phyloP scores from a whole-genome alignment of 805 yeast genomes.

The Candida piceae region DNA sequence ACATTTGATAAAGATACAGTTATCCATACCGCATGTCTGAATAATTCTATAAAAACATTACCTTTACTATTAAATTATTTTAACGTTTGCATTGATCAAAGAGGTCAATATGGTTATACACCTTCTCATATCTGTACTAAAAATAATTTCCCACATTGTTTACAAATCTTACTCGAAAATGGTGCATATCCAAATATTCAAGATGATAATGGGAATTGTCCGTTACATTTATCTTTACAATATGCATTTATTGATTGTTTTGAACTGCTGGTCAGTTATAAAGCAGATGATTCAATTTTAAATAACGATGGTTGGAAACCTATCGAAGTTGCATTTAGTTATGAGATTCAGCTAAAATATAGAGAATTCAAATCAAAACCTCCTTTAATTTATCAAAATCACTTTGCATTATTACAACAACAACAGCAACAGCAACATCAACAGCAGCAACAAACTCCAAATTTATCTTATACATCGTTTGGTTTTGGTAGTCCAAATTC shows the following conservation, averaged over 20 bases:
- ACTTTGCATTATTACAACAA: conserved; percentile 16
- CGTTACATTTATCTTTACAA: conserved; percentile 78
- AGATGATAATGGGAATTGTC: conserved; percentile 74
- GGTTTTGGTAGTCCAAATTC: not conserved
- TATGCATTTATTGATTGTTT: conserved; percentile 58
- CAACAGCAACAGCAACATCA: too few species aligned
- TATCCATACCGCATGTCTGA: conserved; percentile 61
- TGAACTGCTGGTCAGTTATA: conserved; percentile 44
- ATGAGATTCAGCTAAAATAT: conserved; percentile 43
- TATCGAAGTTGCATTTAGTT: conserved; percentile 51
- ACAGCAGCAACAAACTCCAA: too few species aligned
- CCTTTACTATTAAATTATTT: conserved; percentile 66
- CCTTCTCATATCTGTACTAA: conserved; percentile 68
- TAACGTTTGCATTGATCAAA: conserved; percentile 41
- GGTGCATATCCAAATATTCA: conserved; percentile 74
- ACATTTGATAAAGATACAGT: conserved; percentile 59
- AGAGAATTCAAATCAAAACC: conserved; percentile 25
- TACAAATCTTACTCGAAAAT: conserved; percentile 58
- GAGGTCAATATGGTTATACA: conserved; percentile 45
- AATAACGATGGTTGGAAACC: conserved; percentile 67
- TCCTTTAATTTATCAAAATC: conserved; percentile 15
- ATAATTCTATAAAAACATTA: conserved; percentile 57
- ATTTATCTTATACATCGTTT: not conserved
- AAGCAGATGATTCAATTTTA: conserved; percentile 41
- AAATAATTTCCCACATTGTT: conserved; percentile 56